Evolutionary conservation across 352 stramenopile species (phyloP), one percentile per base, ranked within the genome.

Genomic region (Phytophthora nicotianae): DNA sequence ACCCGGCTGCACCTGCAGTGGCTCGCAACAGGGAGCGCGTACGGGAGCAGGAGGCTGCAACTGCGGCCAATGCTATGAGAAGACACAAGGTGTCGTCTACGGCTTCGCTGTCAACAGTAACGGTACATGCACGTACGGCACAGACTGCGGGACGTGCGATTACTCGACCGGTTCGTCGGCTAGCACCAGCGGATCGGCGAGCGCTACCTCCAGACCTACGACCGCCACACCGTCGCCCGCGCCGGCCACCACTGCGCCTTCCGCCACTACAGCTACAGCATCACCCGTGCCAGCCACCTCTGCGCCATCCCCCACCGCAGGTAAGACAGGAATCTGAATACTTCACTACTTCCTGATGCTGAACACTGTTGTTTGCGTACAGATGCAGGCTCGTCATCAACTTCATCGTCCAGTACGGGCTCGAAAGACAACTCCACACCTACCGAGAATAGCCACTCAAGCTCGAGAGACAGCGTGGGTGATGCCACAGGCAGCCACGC

Each of bases 61-160:
- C 10, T 83, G 77, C 60, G 67, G 68, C 16, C 49, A 77, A 47
- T 87, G 77, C 65, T 85, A 81, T 50, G 21, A 47, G 20, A 47
- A 68, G 37, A 54, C 55, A 13, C 53, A 72, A 37, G 74, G 70
- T 21, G 35, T 21, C 1, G 51, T 83, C 33, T 49, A 68, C 33
- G 70, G 65, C 35, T 86, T 69, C 27, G 65, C 57, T 2, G 50
- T 74, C 37, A 72, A 61, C 16, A 7, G 7, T 5, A 58, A 77
- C 35, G 67, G 65, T 17, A 54, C 45, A 0, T 81, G 72, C 51
- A 60, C 49, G 1, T 75, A 72, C 43, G 65, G 70, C 56, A 69
- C 59, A 20, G 29, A 79, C 50, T 79, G 71, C 45, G 64, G 64
- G 1, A 53, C 38, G 10, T 75, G 68, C 33, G 68, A 72, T 11